These are phyloP conservation scores for Rubia balearica DNA, from an alignment of 305 asterid genomes.

Conservation along the genomic window DNA sequence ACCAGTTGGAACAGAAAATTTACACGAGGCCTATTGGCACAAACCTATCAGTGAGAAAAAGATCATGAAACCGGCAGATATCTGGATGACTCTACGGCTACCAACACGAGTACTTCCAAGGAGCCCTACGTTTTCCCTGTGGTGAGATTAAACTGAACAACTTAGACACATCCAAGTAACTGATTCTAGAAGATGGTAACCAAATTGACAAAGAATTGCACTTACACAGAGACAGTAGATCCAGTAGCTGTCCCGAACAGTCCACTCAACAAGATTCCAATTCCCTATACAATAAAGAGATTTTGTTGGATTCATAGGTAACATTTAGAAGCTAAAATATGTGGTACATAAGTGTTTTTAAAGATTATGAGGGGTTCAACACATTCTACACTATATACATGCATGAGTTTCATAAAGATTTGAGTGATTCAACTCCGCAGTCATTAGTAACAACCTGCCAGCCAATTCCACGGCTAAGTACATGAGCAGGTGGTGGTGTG, in stretches of 20 bases:
- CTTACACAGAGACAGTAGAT: slow-evolving; percentile 85
- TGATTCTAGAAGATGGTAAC: background rate
- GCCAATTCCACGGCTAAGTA: slow-evolving; percentile 96
- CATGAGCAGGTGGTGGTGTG: slow-evolving; percentile 96
- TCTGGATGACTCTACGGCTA: slow-evolving; percentile 83
- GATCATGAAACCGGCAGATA: slow-evolving; percentile 93
- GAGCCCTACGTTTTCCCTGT: slow-evolving; percentile 89
- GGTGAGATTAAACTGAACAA: background rate
- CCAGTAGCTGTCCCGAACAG: slow-evolving; percentile 81
- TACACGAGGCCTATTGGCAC: background rate
- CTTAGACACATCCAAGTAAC: background rate
- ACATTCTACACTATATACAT: too few relatives aligned
- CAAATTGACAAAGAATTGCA: slow-evolving; percentile 18
- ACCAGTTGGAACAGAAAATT: background rate
- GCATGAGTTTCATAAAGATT: too few relatives aligned
- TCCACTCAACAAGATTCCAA: slow-evolving; percentile 78
- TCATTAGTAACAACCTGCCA: slow-evolving; percentile 65
- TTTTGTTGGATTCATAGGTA: background rate
- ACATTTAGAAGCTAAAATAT: background rate
- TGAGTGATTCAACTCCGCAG: background rate
- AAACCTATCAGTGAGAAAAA: slow-evolving; percentile 77
- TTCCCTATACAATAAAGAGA: slow-evolving; percentile 40
- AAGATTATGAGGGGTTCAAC: too few relatives aligned
- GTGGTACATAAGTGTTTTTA: background rate
- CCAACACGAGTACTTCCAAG: slow-evolving; percentile 97